A percentile compares a stretch with the other conserved stretches of the same genome.
These are phyloP conservation scores for Neurospora sp. DNA, from an alignment of 495 filamentous ascomycete genomes.

Conservation along the genomic window DNA sequence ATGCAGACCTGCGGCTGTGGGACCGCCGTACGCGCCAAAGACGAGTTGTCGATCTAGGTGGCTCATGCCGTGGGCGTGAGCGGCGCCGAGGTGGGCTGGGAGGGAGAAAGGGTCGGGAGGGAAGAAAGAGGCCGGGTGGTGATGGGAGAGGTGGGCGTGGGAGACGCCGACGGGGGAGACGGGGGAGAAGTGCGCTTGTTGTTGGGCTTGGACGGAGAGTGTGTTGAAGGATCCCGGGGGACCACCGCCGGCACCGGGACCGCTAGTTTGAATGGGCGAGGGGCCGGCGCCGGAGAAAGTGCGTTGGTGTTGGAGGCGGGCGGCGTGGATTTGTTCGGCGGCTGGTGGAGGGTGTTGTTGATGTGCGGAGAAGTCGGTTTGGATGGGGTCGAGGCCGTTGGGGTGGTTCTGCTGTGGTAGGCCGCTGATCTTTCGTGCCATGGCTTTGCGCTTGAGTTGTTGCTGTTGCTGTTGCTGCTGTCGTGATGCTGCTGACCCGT, in stretches of 20 bases:
- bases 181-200: slow-evolving; percentile 30
- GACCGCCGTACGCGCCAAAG: slow-evolving; percentile 59
- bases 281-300: slow-evolving; percentile 24
- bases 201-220: slow-evolving; percentile 22
- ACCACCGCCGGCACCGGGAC: slow-evolving; percentile 6
- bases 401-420: slow-evolving; percentile 25
- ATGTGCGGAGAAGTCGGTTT: slow-evolving; percentile 26
- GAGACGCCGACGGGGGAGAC: slow-evolving; percentile 34
- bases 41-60: slow-evolving; percentile 71
- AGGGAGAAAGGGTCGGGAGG: slow-evolving; percentile 34
- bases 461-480: slow-evolving; percentile 12
- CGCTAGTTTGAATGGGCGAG: slow-evolving; percentile 24
- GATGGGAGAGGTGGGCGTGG: slow-evolving; percentile 25
- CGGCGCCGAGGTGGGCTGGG: slow-evolving; percentile 12
- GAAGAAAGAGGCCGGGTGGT: slow-evolving; percentile 32
- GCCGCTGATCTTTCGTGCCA: slow-evolving; percentile 32
- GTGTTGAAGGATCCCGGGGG: slow-evolving; percentile 24
- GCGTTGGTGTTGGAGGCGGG: slow-evolving; percentile 27
- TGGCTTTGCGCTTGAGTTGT: slow-evolving; percentile 34
- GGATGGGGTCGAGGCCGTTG: slow-evolving; percentile 29
- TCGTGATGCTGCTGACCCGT: slow-evolving; percentile 16
- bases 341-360: slow-evolving; percentile 17
- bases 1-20: slow-evolving; percentile 6
- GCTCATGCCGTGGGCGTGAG: slow-evolving; percentile 37
- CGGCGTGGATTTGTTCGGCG: slow-evolving; percentile 22